These are phyloP conservation scores for Strigomonas galati DNA, from an alignment of 208 protist species.

Conservation along the genomic window DNA sequence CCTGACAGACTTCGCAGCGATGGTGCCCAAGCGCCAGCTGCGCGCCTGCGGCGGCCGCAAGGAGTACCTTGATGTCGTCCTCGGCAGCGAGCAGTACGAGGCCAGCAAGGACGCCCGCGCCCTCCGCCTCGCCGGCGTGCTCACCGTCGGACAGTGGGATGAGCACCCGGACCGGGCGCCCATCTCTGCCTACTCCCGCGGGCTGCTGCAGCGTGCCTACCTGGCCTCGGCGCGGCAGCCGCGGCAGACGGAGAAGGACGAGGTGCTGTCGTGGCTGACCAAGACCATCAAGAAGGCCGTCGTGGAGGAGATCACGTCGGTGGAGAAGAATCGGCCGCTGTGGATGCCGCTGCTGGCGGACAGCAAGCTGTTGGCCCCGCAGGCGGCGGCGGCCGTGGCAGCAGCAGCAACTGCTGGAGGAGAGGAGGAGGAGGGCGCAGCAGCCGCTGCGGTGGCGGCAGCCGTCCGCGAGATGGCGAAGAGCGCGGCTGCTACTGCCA, in stretches of 20 bases:
- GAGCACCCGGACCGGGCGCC: slow-evolving; percentile 63
- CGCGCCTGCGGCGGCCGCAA: slow-evolving; percentile 42
- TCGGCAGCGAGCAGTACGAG: slow-evolving; percentile 60
- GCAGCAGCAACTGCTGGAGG: no score
- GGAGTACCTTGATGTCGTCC: slow-evolving; percentile 52
- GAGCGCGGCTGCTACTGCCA: background rate
- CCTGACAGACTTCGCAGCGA: slow-evolving; percentile 65
- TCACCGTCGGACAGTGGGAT: slow-evolving; percentile 66
- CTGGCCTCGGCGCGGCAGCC: slow-evolving; percentile 17
- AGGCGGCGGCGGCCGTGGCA: background rate
- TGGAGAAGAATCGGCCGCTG: slow-evolving; percentile 9
- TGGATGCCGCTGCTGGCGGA: slow-evolving; percentile 11
- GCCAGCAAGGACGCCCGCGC: slow-evolving; percentile 57
- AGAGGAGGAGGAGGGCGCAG: no score
- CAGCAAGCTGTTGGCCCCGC: background rate
- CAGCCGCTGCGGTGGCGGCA: no score
- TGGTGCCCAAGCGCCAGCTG: slow-evolving; percentile 60
- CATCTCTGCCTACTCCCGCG: slow-evolving; percentile 62
- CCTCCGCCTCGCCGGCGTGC: slow-evolving; percentile 61
- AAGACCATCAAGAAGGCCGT: slow-evolving; percentile 73
- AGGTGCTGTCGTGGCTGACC: slow-evolving; percentile 79
- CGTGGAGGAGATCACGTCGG: slow-evolving; percentile 64
- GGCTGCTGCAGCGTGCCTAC: slow-evolving; percentile 60
- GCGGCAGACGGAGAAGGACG: slow-evolving; percentile 42
- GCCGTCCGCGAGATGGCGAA: no score